Evolutionary conservation across 257 asterid species (phyloP).

Genomic region (Solanum bukasovii): DNA sequence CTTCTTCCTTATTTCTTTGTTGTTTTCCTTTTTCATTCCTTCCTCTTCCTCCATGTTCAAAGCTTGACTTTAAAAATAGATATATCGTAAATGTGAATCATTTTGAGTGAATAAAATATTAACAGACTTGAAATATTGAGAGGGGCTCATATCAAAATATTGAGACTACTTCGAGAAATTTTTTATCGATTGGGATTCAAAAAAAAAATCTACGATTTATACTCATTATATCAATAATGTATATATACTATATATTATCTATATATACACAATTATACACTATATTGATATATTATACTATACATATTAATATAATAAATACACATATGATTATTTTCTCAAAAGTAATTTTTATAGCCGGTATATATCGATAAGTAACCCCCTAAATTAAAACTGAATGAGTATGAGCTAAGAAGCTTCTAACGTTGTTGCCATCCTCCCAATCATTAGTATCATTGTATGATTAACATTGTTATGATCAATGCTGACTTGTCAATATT

Average conservation of each 20-base stretch:
- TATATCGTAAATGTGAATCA: background rate
- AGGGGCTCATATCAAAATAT: background rate
- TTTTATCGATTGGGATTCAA: background rate
- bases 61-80: background rate
- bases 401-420: background rate
- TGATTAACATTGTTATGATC: background rate
- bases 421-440: background rate
- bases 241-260: too few relatives aligned
- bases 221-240: background rate
- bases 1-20: too few relatives aligned
- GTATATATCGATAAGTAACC: background rate
- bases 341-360: too few relatives aligned
- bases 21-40: background rate
- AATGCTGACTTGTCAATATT: background rate
- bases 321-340: too few relatives aligned
- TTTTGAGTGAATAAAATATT: background rate
- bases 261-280: too few relatives aligned
- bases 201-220: background rate
- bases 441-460: background rate
- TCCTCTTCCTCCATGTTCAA: background rate
- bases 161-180: too few relatives aligned
- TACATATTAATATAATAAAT: background rate
- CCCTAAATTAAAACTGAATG: background rate
- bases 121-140: background rate
- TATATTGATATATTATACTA: too few relatives aligned